Base-by-base conservation (phyloP, 352 stramenopile genomes). In the Globisporangium irregulare region DNA sequence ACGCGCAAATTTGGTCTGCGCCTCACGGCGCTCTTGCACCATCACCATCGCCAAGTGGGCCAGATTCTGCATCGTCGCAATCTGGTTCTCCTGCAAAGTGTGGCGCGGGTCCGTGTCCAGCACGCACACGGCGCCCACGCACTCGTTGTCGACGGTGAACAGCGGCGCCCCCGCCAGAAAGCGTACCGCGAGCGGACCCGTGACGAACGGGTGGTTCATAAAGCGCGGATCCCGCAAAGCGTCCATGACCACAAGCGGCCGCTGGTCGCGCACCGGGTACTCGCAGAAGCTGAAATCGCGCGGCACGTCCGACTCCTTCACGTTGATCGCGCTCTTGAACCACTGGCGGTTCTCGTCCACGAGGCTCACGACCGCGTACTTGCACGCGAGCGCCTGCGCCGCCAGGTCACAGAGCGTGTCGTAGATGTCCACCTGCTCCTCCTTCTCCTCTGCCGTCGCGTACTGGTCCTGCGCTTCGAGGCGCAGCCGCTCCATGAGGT, bases 321-420 rank as follows among this genome's bases (percentile, higher is more conserved):
- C 83, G 61, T 92, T 89, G 32, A 93, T 79, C 24, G 89, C 79
- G 63, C 86, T 97, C 77, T 98, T 96, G 75, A 99, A 98, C 93
- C 95, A 99, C 78, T 98, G 93, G 22, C 94, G 86, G 60, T 97
- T 95, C 64, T 97, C 81, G 80, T 98, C 96, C 25, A 98, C 82
- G 20, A 99, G 74, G 63, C 82, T 92, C 54, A 95, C 87, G 18
- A 91, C 85, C 8, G 87, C 87, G 63, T 89, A 93, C 62, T 91
- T 92, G 71, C 85, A 93, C 12, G 79, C 69, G 51, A 95, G 70
- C 10, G 86, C 87, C 73, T 93, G 84, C 4, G 85, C 84, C 3
- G 87, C 87, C 43, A 95, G 67, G 53, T 93, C 85, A 56, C 85
- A 93, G 9, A 95, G 70, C 50, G 85, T 90, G 67, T 95, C 87